Conservation (phyloP, 1,284 basidiomycete species). For the Tilletia indica region DNA sequence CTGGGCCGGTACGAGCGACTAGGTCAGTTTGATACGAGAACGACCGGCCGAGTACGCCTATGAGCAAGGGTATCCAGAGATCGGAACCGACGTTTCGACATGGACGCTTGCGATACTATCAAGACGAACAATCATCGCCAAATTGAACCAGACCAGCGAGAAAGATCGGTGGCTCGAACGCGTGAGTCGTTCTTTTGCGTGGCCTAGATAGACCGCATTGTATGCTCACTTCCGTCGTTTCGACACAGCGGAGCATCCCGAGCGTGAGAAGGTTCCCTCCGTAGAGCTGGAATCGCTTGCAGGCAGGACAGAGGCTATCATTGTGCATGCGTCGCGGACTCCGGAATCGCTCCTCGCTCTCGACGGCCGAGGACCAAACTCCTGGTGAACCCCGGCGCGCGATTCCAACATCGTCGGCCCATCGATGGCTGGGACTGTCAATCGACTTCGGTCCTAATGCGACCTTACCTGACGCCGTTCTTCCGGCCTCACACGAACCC, state of each 20-base stretch:
- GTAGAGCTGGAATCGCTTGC: conserved; percentile 49
- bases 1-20: conserved; percentile 20
- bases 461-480: too few relatives aligned
- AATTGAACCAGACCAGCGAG: conserved; percentile 16
- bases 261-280: conserved; percentile 19
- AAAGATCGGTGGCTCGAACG: not conserved
- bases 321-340: conserved; percentile 52
- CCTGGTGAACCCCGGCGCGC: too few relatives aligned
- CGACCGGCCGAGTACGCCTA: conserved; percentile 34
- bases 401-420: too few relatives aligned
- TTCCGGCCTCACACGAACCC: too few relatives aligned
- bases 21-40: conserved; percentile 7
- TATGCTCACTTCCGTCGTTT: not conserved
- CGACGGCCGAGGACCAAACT: too few relatives aligned
- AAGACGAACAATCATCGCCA: conserved; percentile 38
- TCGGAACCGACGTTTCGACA: conserved; percentile 47
- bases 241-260: conserved; percentile 13
- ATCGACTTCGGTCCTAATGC: too few relatives aligned
- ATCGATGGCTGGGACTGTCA: too few relatives aligned
- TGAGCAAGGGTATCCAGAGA: conserved; percentile 47
- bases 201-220: too few relatives aligned
- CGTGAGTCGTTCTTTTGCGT: not conserved
- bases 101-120: conserved; percentile 51
- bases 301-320: conserved; percentile 44
- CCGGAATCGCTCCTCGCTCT: not conserved